Conservation (phyloP, 2,329 filamentous ascomycete species). For the Fonsecaea monophora region DNA sequence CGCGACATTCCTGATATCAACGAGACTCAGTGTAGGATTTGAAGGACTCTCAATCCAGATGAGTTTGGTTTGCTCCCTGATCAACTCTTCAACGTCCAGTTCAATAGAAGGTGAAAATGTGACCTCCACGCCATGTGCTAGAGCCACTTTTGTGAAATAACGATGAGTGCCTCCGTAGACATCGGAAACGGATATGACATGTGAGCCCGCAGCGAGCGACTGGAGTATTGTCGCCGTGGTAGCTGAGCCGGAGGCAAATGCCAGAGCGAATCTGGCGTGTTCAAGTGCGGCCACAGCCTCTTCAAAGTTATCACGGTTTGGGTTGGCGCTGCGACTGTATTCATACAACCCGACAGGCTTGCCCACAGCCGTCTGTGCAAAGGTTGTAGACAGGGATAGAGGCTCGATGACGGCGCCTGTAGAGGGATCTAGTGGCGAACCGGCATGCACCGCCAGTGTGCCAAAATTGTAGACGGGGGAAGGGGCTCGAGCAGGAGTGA, state of each 20-base stretch:
- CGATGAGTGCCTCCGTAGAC: slow-evolving; percentile 98
- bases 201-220: slow-evolving; percentile 85
- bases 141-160: slow-evolving; percentile 98
- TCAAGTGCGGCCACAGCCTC: slow-evolving; percentile 88
- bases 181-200: slow-evolving; percentile 95
- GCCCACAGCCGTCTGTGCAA: slow-evolving; percentile 87
- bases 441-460: slow-evolving; percentile 93
- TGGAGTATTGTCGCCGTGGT: slow-evolving; percentile 93
- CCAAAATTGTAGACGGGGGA: slow-evolving; percentile 83
- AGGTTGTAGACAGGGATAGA: slow-evolving; percentile 96
- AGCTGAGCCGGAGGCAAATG: slow-evolving; percentile 92
- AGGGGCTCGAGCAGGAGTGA: slow-evolving; percentile 75
- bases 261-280: slow-evolving; percentile 88
- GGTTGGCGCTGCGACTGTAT: slow-evolving; percentile 92
- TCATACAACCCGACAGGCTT: slow-evolving; percentile 88
- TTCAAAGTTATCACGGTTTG: slow-evolving; percentile 95
- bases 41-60: slow-evolving; percentile 97
- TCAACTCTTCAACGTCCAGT: slow-evolving; percentile 81
- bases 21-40: slow-evolving; percentile 90
- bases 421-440: slow-evolving; percentile 83
- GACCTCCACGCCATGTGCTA: slow-evolving; percentile 90
- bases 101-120: slow-evolving; percentile 95
- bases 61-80: slow-evolving; percentile 82
- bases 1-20: slow-evolving; percentile 88
- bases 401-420: slow-evolving; percentile 96